These are phyloP conservation scores for Zalaria obscura DNA, from an alignment of 2,329 filamentous ascomycete species.

Conservation along the genomic window DNA sequence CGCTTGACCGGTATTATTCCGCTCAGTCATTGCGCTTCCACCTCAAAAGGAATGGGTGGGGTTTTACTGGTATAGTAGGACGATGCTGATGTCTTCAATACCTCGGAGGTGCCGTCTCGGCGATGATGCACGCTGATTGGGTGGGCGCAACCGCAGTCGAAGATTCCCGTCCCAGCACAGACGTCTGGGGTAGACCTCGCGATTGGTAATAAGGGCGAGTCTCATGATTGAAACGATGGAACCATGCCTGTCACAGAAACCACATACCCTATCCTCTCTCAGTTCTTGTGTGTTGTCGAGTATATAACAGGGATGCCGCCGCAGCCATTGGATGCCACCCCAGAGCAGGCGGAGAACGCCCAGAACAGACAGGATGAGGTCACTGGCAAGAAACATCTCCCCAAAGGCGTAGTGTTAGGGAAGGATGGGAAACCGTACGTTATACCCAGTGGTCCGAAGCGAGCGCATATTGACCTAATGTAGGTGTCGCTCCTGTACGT, in stretches of 20 bases:
- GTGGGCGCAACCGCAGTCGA: no score
- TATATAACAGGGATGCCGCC: conserved; percentile 21
- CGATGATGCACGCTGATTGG: no score
- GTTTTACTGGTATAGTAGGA: no score
- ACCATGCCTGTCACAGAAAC: conserved; percentile 20
- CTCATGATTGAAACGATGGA: conserved; percentile 4
- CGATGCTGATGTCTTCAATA: no score
- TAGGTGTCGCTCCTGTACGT: conserved; percentile 60
- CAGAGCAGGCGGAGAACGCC: conserved; percentile 11
- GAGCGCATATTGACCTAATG: conserved; percentile 2
- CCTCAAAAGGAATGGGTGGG: no score
- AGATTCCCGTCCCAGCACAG: conserved; percentile 10
- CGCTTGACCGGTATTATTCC: no score
- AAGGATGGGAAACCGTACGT: conserved; percentile 76
- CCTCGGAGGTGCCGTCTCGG: no score
- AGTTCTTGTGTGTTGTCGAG: conserved; percentile 23
- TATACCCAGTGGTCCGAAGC: neutral
- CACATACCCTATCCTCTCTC: conserved; percentile 22
- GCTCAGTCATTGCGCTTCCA: no score
- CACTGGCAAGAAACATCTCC: conserved; percentile 37
- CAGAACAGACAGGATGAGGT: conserved; percentile 13
- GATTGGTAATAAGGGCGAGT: conserved; percentile 1
- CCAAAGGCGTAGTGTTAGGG: conserved; percentile 61
- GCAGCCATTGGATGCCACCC: conserved; percentile 18
- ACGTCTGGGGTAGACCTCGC: neutral